These are phyloP conservation scores for Euryodendron excelsum DNA, from an alignment of 148 eudicot genomes.

Conservation along the genomic window DNA sequence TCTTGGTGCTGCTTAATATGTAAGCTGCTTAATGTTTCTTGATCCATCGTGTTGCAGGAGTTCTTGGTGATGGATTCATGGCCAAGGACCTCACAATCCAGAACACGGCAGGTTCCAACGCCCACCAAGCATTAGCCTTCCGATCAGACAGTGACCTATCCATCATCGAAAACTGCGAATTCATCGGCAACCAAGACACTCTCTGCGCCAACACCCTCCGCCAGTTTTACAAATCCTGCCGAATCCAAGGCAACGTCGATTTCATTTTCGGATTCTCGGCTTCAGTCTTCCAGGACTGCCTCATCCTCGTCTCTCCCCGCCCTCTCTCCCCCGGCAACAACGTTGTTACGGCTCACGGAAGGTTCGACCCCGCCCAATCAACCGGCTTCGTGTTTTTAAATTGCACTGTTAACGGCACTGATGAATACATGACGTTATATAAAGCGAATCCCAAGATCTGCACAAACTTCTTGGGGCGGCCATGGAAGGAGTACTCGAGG, in stretches of 20 bases:
- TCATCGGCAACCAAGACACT: constrained; percentile 91
- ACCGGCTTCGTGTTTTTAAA: constrained; percentile 69
- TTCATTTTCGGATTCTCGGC: constrained; percentile 84
- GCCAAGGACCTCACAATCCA: constrained; percentile 69
- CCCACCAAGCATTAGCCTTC: constrained; percentile 87
- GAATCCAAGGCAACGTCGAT: constrained; percentile 79
- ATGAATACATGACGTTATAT: constrained; percentile 55
- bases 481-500: constrained; percentile 85
- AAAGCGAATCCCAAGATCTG: constrained; percentile 45
- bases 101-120: constrained; percentile 74
- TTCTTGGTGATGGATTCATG: constrained; percentile 83
- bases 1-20: no score
- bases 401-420: constrained; percentile 59
- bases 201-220: constrained; percentile 75
- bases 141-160: constrained; percentile 79
- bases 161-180: constrained; percentile 65
- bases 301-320: constrained; percentile 65
- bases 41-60: constrained; percentile 41
- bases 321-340: constrained; percentile 49
- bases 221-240: constrained; percentile 69
- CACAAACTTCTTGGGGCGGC: constrained; percentile 65
- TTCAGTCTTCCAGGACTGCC: constrained; percentile 66
- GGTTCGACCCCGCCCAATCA: constrained; percentile 71
- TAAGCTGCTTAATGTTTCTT: neutral
- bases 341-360: constrained; percentile 78